These are phyloP conservation scores for Podospora didyma DNA, from an alignment of 495 filamentous ascomycete genomes.

Conservation along the genomic window DNA sequence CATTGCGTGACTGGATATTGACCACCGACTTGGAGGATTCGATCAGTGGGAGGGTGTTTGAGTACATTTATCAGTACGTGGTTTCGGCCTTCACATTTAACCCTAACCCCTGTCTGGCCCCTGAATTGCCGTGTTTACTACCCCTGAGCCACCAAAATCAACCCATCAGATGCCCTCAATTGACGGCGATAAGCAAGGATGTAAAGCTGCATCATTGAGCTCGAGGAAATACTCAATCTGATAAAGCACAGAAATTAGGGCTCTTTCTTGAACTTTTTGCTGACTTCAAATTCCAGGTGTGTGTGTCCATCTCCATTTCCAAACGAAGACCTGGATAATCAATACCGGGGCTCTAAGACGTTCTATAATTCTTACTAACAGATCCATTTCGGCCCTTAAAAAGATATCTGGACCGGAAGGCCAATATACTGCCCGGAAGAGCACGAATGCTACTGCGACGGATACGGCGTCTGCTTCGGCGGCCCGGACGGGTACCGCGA, in stretches of 20 bases:
- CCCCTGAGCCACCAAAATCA: too few species aligned
- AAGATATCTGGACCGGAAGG: conserved; percentile 50
- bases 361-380: too few species aligned
- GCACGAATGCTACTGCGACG: conserved; percentile 72
- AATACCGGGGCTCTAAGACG: too few species aligned
- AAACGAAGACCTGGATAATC: background rate
- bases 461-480: conserved; percentile 75
- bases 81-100: too few species aligned
- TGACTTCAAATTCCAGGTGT: background rate
- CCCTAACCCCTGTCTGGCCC: too few species aligned
- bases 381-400: too few species aligned
- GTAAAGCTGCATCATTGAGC: background rate
- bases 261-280: too few species aligned
- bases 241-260: too few species aligned
- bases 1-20: conserved; percentile 55
- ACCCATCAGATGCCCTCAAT: too few species aligned
- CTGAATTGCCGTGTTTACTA: too few species aligned
- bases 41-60: conserved; percentile 56
- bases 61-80: conserved; percentile 59
- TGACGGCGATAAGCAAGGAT: background rate
- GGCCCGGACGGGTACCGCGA: conserved; percentile 38
- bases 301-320: background rate
- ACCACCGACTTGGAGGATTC: conserved; percentile 52
- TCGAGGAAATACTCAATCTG: too few species aligned
- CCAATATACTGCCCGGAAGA: conserved; percentile 59